Evolutionary conservation across 495 filamentous ascomycete species (phyloP), one percentile per base, ranked within the genome.

Genomic region (Letharia lupina): DNA sequence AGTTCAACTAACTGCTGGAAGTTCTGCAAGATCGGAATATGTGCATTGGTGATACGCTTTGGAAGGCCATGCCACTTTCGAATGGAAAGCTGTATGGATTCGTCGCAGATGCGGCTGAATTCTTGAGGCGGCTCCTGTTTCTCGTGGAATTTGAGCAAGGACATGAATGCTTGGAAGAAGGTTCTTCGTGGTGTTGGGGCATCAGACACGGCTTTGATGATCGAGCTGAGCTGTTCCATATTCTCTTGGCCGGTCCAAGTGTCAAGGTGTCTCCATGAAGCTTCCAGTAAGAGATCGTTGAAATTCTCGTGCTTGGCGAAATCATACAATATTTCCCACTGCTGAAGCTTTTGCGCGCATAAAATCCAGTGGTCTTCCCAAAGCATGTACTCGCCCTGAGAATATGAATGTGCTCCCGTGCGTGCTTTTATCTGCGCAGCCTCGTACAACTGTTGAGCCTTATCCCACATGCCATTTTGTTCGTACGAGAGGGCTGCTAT

Each of bases 301-400:
- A 95, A 87, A 70, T 98, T 99, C 71, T 99, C 95, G 66, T 98
- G 93, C 75, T 98, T 98, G n/a, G 95, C 93, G 68, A 96, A 98
- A 68, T 99, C 95, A 63, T 87, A 89, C 39, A 99, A 77, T 64
- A 99, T 89, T 63, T 99, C 95, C 95, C 95, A 99, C 69, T 98
- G 95, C 73, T 99, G 95, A 47, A 99, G 83, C 78, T 98, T 99
- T 76, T 98, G 91, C 4, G 93, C 94, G 73, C 95, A 98, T 50
- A 95, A 82, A 44, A 98, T 84, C 95, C 95, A 99, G 69, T 99
- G 95, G 75, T 99, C 95, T 76, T 99, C 95, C 95, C 95, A 99
- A 1, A 99, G 82, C 84, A 94, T 96, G 73, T 99, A 99, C 77
- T 99, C 95, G 18, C 87, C 91, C 69, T 95, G 89, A 2, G 94